A percentile compares a stretch with the other conserved stretches of the same genome.
Conservation (phyloP, 176 grass and related monocot genomes). For the Poa pratensis region DNA sequence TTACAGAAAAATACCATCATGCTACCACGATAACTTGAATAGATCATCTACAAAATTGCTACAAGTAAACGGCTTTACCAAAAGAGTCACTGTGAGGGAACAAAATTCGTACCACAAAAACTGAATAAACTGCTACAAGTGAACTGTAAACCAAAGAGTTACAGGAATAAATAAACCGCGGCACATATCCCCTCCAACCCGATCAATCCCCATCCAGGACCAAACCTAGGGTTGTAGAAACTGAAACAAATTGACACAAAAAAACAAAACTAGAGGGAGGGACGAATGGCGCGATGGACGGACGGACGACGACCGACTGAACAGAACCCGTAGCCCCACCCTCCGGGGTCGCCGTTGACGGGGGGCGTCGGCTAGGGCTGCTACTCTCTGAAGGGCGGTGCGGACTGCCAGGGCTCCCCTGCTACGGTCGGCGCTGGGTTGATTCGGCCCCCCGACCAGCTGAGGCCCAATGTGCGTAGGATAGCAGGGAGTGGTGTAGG, state of each 20-base stretch:
- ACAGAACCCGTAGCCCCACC: too few species aligned
- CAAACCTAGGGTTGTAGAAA: constrained; percentile 22
- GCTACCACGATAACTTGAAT: not conserved
- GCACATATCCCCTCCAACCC: not conserved
- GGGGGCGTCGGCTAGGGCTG: constrained; percentile 6
- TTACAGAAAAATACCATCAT: not conserved
- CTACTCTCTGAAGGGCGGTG: not conserved
- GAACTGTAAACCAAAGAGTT: not conserved
- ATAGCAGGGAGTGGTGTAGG: not conserved
- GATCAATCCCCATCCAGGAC: not conserved
- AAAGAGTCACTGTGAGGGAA: not conserved
- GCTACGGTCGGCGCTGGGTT: not conserved
- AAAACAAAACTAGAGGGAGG: not conserved
- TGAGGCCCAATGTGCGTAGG: not conserved
- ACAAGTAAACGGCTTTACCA: not conserved
- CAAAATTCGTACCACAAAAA: not conserved
- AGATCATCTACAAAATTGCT: not conserved
- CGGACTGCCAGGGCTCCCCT: not conserved
- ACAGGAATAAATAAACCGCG: not conserved
- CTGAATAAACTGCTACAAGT: too few species aligned
- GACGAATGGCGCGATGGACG: not conserved
- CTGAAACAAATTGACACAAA: not conserved
- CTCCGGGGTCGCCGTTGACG: too few species aligned
- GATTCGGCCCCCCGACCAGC: not conserved
- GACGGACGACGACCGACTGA: not conserved